phyloP scores from a whole-genome alignment of 257 asterid species.

The Salvia splendens region DNA sequence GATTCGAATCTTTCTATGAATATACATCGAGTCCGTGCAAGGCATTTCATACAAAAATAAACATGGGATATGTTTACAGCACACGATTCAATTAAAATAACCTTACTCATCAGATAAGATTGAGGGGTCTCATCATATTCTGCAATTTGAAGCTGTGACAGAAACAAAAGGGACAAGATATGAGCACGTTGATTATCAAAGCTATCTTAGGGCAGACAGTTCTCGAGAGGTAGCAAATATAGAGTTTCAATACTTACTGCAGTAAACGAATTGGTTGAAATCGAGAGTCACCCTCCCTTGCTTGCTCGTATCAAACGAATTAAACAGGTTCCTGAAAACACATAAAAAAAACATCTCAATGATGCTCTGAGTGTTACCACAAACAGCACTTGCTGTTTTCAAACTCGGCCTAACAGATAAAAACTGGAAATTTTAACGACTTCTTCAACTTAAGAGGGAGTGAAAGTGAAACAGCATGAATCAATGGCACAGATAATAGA shows the following conservation, averaged over 20 bases:
- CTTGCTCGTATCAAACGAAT: constrained; percentile 75
- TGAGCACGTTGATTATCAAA: no score
- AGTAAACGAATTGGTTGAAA: constrained; percentile 76
- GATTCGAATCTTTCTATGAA: no score
- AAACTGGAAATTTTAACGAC: background rate
- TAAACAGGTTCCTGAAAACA: constrained; percentile 63
- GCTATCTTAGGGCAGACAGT: no score
- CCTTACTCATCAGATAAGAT: background rate
- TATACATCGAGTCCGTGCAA: no score
- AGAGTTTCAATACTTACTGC: constrained; percentile 56
- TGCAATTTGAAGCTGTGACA: constrained; percentile 74
- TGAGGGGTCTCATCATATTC: constrained; percentile 47
- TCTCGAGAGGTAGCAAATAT: background rate
- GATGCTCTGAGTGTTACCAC: background rate
- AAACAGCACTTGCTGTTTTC: background rate
- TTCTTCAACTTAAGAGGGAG: constrained; percentile 3
- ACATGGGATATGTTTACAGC: no score
- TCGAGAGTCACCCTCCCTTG: constrained; percentile 85
- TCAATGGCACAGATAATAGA: background rate
- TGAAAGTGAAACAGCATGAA: background rate
- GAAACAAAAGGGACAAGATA: background rate
- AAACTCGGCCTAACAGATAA: background rate
- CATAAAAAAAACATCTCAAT: background rate
- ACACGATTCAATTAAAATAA: background rate
- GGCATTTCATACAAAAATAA: no score